These are phyloP conservation scores for Wickerhamomyces bisporus DNA, from an alignment of 805 yeast genomes.

Conservation along the genomic window DNA sequence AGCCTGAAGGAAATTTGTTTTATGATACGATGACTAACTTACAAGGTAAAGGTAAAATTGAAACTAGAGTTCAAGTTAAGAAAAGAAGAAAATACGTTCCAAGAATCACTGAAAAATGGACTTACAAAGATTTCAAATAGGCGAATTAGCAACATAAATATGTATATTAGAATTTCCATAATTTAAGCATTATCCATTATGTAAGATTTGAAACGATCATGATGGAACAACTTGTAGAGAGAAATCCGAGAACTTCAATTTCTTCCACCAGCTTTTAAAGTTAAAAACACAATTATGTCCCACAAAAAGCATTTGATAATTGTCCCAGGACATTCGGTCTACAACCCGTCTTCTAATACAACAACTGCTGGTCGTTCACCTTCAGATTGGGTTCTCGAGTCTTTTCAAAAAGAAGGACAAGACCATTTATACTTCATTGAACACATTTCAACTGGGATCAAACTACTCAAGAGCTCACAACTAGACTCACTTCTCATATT, in stretches of 20 bases:
- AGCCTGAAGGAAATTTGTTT: constrained; percentile 85
- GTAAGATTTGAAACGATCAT: no score
- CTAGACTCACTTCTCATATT: constrained; percentile 35
- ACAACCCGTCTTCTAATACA: constrained; percentile 31
- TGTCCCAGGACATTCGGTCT: constrained; percentile 62
- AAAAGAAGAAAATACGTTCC: constrained; percentile 63
- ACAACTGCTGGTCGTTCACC: constrained; percentile 39
- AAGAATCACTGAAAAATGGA: constrained; percentile 87
- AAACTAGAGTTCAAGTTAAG: constrained; percentile 66
- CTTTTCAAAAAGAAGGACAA: constrained; percentile 63
- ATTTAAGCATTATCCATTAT: no score
- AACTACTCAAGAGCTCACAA: constrained; percentile 27
- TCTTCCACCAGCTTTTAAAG: no score
- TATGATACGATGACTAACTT: constrained; percentile 76
- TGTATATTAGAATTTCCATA: no score
- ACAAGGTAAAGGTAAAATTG: constrained; percentile 84
- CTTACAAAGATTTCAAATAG: constrained; percentile 80
- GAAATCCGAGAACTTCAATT: no score
- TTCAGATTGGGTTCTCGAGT: constrained; percentile 61
- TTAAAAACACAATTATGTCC: no score
- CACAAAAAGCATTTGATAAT: constrained; percentile 30
- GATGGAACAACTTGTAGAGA: no score
- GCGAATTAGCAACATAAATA: background rate
- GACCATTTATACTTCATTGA: constrained; percentile 64
- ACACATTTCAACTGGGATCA: constrained; percentile 48